Evolutionary conservation across 2,329 filamentous ascomycete genomes (phyloP), one percentile per base, ranked within the genome.

Genomic region (Beauveria caledonica): DNA sequence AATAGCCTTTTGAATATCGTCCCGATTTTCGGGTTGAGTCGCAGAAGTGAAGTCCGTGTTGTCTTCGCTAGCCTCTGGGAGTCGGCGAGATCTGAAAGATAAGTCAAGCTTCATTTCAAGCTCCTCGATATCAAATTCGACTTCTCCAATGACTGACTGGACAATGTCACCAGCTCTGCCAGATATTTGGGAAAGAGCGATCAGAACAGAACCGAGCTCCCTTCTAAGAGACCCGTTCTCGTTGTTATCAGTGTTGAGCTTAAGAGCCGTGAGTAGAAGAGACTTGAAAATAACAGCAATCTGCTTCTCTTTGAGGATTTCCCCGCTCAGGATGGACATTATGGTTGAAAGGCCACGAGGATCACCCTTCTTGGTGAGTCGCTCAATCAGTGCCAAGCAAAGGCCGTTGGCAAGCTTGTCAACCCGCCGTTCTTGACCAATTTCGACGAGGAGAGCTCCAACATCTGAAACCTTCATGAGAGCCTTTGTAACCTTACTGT

Each of bases 31-130:
- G 10, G 65, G 62, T 21, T 66, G 64, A 57, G 59, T 65, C 19
- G 62, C 62, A 10, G 63, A 68, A 21, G 71, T 64, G 1, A 67
- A 67, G 63, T 71, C 63, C 7, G 64, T 78, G 64, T 85, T 81
- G 29, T 81, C 79, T 52, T 79, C 75, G 25, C 76, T 70, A 2
- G 76, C 66, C 56, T 78, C 76, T n/a, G 80, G 76, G 19, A 83
- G 72, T 49, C 81, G 77, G 61, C 66, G 77, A 8, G 82, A 81
- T 45, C 87, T 82, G 63, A 92, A 83, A 10, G 86, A 83, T 9
- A 87, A 83, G 60, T 90, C 86, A 21, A 95, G 78, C 65, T 85
- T 87, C 74, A 90, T 81, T 73, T 94, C 89, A 19, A 94, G 75
- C 52, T 86, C 82, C 62, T 90, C 84, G 49, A 94, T 82, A 67